These are phyloP conservation scores for Oryza australiensis DNA, from an alignment of 176 grass and related monocot species.

Conservation along the genomic window DNA sequence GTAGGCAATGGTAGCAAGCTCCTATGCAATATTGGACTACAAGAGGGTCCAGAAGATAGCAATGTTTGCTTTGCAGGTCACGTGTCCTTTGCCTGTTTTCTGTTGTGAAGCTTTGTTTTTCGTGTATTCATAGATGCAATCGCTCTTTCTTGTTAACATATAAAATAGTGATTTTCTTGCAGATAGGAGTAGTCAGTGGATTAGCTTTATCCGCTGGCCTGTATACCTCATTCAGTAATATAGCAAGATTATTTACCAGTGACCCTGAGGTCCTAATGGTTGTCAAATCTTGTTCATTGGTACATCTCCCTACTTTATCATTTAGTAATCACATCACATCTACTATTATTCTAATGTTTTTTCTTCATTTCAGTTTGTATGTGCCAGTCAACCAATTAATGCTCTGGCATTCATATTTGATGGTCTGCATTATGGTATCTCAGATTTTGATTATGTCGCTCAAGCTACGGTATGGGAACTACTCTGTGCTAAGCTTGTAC, in stretches of 20 bases:
- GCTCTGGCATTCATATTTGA: constrained; percentile 95
- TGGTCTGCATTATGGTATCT: constrained; percentile 88
- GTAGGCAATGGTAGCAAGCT: constrained; percentile 84
- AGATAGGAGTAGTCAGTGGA: constrained; percentile 71
- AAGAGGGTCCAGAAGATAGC: constrained; percentile 71
- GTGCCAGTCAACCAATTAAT: constrained; percentile 92
- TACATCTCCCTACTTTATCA: constrained; percentile 39
- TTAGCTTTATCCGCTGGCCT: constrained; percentile 72
- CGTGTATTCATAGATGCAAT: background rate
- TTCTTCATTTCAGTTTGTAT: constrained; percentile 68
- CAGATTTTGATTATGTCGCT: constrained; percentile 92
- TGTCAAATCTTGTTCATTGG: constrained; percentile 82
- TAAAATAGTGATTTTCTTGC: constrained; percentile 32
- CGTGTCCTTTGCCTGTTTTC: constrained; percentile 12
- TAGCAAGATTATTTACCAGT: constrained; percentile 80
- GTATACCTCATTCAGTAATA: constrained; percentile 72
- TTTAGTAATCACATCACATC: constrained; percentile 8
- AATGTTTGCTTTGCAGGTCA: constrained; percentile 73
- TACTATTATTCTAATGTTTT: constrained; percentile 13
- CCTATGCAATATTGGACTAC: constrained; percentile 73
- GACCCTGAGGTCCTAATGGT: constrained; percentile 79
- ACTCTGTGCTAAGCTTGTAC: background rate
- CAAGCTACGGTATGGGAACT: constrained; percentile 68
- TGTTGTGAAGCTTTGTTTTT: constrained; percentile 4
- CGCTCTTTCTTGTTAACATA: constrained; percentile 25